Conservation (phyloP, 1,284 basidiomycete genomes). For the Athelia psychrophila region DNA sequence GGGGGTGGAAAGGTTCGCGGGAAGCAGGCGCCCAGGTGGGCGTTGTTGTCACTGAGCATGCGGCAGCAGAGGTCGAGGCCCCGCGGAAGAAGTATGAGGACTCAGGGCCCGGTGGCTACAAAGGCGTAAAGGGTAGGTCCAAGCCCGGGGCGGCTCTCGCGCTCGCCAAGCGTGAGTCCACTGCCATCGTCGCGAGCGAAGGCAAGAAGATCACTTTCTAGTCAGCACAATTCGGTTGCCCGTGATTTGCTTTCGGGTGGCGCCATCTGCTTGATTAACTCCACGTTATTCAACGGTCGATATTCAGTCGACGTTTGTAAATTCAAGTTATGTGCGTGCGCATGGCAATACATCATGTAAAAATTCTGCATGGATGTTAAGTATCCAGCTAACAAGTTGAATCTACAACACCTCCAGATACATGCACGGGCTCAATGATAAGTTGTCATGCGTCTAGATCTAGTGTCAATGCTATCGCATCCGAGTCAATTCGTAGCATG, state of each 20-base stretch:
- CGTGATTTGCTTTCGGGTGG: background rate
- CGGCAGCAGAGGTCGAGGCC: constrained; percentile 2
- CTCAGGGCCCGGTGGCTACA: constrained; percentile 14
- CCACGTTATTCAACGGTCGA: too few species aligned
- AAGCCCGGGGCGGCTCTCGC: constrained; percentile 92
- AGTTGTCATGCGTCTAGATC: too few species aligned
- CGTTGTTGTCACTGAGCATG: background rate
- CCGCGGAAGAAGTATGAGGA: constrained; percentile 12
- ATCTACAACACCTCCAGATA: too few species aligned
- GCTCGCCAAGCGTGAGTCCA: constrained; percentile 81
- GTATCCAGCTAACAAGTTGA: too few species aligned
- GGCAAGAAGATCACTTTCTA: constrained; percentile 86
- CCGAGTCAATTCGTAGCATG: too few species aligned
- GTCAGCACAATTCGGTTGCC: background rate
- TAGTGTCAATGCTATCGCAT: too few species aligned
- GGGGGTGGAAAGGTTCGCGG: constrained; percentile 6
- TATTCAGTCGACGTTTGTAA: too few species aligned
- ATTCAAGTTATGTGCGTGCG: too few species aligned
- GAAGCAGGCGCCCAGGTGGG: background rate
- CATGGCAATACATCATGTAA: too few species aligned
- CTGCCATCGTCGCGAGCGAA: constrained; percentile 76
- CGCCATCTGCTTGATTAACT: too few species aligned
- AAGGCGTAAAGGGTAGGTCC: constrained; percentile 39
- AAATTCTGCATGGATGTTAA: too few species aligned
- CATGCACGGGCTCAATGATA: too few species aligned